Base-by-base conservation (phyloP, 2,329 filamentous ascomycete genomes). In the Pseudogymnoascus sp. region DNA sequence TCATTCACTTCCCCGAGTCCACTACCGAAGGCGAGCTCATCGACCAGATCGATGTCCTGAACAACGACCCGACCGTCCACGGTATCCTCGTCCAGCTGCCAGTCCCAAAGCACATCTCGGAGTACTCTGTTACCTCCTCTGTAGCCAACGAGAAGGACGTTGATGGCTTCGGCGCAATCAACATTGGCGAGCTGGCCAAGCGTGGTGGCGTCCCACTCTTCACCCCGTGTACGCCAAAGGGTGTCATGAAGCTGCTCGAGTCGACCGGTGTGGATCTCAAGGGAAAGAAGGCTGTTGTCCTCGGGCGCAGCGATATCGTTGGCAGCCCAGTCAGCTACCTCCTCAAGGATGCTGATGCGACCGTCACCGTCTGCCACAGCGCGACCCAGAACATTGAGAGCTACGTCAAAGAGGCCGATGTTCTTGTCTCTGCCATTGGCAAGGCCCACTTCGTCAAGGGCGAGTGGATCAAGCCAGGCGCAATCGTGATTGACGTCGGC, bases 101-200 rank as follows among this genome's bases (percentile, higher is more conserved):
- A 39, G 81, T 99, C 18, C 95, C 95, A 16, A 86, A 86, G 71
- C 89, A 96, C 75, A 87, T 99, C 72, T 91, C 92, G 65, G 95
- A 99, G 80, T 91, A 96, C 75, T 80, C 83, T 45, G 81, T 99
- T 73, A 99, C 95, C 34, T 96, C 92, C 60, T 88, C 91, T 18
- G 95, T 99, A 16, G 83, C 90, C 47, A 89, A 93, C 71, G 90
- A 95, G 77, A 99, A 99, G 79, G 95, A 99, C 80, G 95, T 99
- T 61, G 95, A 99, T 77, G 95, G 95, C 62, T 99, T 99, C 73
- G 93, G 95, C 64, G 88, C 91, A 64, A 84, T 83, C 72, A 99
- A 97, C 79, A 97, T 99, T 74, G 95, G 95, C 68, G 93, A 97
- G 79, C 84, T 99, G 70, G 93, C 95, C 71, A 99, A 99, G 83